Conservation (phyloP, 306 rosid species). For the Pterocarpus santalinus region DNA sequence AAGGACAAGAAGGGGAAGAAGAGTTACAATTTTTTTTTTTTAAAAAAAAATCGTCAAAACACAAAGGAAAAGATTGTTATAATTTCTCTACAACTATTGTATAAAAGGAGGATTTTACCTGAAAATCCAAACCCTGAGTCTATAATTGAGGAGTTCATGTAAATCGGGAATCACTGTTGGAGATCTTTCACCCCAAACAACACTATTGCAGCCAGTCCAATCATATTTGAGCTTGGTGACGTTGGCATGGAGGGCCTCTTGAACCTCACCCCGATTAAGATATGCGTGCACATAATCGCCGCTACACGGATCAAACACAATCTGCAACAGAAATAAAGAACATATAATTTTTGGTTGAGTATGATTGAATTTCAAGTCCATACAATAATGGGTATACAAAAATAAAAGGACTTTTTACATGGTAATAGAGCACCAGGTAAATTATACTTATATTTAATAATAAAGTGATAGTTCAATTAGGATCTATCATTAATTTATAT, state of each 20-base stretch:
- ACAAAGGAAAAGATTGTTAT: too few species aligned
- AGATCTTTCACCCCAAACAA: slow-evolving; percentile 70
- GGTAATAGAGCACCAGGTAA: too few species aligned
- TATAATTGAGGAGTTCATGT: slow-evolving; percentile 56
- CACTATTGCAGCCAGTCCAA: slow-evolving; percentile 68
- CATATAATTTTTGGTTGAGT: not conserved
- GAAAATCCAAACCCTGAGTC: slow-evolving; percentile 75
- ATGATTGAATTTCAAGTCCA: not conserved
- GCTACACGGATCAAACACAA: slow-evolving; percentile 63
- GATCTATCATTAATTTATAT: too few species aligned
- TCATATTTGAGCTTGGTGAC: slow-evolving; percentile 69
- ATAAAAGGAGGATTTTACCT: slow-evolving; percentile 52
- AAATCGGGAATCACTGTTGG: slow-evolving; percentile 65
- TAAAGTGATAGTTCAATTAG: too few species aligned
- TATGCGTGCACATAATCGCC: slow-evolving; percentile 67
- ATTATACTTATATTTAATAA: too few species aligned
- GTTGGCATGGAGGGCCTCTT: slow-evolving; percentile 82
- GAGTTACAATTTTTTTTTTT: too few species aligned
- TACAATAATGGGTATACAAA: not conserved
- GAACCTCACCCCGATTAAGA: slow-evolving; percentile 70
- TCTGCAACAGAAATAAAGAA: slow-evolving; percentile 41
- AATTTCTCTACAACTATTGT: too few species aligned
- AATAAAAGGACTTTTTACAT: too few species aligned
- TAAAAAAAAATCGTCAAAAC: too few species aligned
- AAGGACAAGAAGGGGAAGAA: too few species aligned